Conservation (phyloP, 371 early-diverging fungal genomes). For the Circinella umbellata region DNA sequence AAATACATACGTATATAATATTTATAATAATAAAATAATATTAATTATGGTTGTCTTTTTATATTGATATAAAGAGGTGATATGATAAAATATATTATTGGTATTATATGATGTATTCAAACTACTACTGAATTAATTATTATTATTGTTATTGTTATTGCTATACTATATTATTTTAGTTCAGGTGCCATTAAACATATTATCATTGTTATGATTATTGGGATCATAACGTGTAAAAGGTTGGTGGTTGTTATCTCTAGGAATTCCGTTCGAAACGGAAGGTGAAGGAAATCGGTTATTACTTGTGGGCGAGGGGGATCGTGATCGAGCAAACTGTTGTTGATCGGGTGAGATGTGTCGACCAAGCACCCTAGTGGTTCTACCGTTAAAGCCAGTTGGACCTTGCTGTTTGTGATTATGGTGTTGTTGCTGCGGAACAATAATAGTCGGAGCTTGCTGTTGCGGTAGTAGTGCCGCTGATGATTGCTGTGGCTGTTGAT, state of each 20-base stretch:
- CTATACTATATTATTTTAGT: background rate
- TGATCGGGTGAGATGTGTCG: constrained; percentile 16
- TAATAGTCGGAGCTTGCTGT: background rate
- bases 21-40: background rate
- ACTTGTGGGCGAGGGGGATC: constrained; percentile 33
- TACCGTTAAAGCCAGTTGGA: constrained; percentile 11
- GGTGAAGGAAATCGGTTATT: constrained; percentile 21
- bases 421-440: constrained; percentile 10
- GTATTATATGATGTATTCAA: background rate
- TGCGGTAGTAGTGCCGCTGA: background rate
- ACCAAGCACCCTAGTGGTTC: constrained; percentile 27
- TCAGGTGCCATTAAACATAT: constrained; percentile 9
- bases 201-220: constrained; percentile 3
- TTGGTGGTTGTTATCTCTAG: constrained; percentile 13
- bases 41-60: too few relatives aligned
- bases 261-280: background rate
- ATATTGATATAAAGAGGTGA: too few relatives aligned
- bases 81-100: background rate
- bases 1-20: background rate
- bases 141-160: background rate
- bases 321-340: constrained; percentile 17
- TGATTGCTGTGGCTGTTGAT: constrained; percentile 2
- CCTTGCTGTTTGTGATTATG: constrained; percentile 4
- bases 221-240: constrained; percentile 30
- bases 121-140: background rate